Conservation (phyloP, 371 early-diverging fungal species). For the Lichtheimia hyalospora region DNA sequence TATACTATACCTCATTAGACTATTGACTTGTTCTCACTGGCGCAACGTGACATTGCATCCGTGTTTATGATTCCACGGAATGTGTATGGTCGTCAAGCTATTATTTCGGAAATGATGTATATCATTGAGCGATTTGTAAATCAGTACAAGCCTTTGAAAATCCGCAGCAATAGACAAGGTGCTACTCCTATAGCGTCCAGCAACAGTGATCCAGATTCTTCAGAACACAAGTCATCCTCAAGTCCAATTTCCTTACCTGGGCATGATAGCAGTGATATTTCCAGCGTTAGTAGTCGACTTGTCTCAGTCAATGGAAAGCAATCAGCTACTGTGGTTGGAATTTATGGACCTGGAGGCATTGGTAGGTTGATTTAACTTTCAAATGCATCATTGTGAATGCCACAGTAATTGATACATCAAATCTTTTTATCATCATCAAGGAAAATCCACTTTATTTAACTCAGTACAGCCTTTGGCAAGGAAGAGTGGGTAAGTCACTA, state of each 20-base stretch:
- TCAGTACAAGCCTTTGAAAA: conserved; percentile 5
- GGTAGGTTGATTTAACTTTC: conserved; percentile 4
- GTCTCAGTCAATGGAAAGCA: no score
- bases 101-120: conserved; percentile 29
- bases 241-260: no score
- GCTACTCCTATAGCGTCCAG: no score
- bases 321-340: conserved; percentile 23
- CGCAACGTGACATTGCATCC: conserved; percentile 43
- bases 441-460: conserved; percentile 43
- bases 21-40: conserved; percentile 35
- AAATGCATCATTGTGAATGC: not conserved
- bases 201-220: no score
- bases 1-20: conserved; percentile 8
- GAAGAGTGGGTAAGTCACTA: conserved; percentile 31
- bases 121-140: conserved; percentile 36
- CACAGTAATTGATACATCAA: no score
- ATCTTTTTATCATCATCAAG: conserved; percentile 10
- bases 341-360: conserved; percentile 44
- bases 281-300: no score
- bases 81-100: conserved; percentile 39
- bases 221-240: no score
- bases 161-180: no score
- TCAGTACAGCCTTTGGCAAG: conserved; percentile 37
- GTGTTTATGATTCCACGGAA: conserved; percentile 42
- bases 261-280: no score